Conservation (phyloP, 495 filamentous ascomycete species). For the Neurospora tetrasperma region DNA sequence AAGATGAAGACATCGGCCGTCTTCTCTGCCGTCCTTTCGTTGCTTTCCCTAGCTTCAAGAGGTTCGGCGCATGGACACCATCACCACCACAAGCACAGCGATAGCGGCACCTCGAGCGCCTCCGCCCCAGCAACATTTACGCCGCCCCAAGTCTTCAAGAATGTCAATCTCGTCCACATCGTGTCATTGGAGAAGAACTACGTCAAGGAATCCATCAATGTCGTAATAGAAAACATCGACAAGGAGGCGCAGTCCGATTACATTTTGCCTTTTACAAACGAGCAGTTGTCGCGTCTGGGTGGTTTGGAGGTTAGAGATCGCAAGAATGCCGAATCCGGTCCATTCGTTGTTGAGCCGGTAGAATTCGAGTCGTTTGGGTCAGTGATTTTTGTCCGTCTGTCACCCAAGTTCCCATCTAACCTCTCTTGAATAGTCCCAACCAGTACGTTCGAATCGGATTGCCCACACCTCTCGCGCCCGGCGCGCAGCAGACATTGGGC, state of each 20-base stretch:
- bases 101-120: constrained; percentile 27
- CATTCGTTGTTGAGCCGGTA: constrained; percentile 57
- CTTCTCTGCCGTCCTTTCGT: constrained; percentile 38
- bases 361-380: constrained; percentile 57
- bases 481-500: constrained; percentile 69
- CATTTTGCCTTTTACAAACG: constrained; percentile 71
- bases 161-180: constrained; percentile 79
- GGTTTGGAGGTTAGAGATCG: constrained; percentile 86
- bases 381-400: background rate
- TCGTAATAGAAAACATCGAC: constrained; percentile 80
- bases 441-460: constrained; percentile 81
- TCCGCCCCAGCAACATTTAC: constrained; percentile 62
- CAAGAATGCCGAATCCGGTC: constrained; percentile 57
- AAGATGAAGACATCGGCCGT: constrained; percentile 46
- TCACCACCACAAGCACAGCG: background rate
- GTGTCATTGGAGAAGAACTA: constrained; percentile 90
- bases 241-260: constrained; percentile 71
- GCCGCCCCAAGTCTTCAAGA: constrained; percentile 83
- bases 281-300: constrained; percentile 64
- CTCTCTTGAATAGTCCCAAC: constrained; percentile 44
- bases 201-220: constrained; percentile 80
- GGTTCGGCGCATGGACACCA: constrained; percentile 22
- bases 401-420: constrained; percentile 1
- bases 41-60: constrained; percentile 30
- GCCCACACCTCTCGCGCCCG: constrained; percentile 60